Evolutionary conservation across 345 rosid species (phyloP), one percentile per base, ranked within the genome.

Genomic region (Eucalyptus coolabah): DNA sequence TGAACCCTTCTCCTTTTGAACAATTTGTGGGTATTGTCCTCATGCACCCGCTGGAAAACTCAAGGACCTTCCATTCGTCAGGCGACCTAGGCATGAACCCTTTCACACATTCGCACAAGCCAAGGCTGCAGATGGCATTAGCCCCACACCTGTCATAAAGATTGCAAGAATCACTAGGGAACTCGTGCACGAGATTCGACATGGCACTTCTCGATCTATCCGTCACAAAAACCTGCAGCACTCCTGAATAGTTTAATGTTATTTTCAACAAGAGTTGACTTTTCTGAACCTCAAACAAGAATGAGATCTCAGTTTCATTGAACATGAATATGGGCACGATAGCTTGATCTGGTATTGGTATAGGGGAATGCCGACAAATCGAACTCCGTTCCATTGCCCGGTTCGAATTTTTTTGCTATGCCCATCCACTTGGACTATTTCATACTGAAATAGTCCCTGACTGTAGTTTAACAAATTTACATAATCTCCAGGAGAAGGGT

Each of bases 311-410:
- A 3, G 89, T 83, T 65, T 89, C 81, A n/a, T 87, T 88, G 1
- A 85, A 49, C 10, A 90, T 56, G 72, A 94, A 86, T 54, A 6
- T 8, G 63, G 91, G 90, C 19, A 23, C 91, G 3, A 90, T 88
- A 26, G 89, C 87, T 81, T 12, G 87, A 7, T 30, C 16, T 89
- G 40, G 17, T 51, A 51, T 51, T 18, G 4, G 89, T 16, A 87
- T 6, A 83, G 83, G 9, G 92, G 5, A 51, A n/a, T 47, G 63
- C 94, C 94, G 54, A 90, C 90, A 23, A 92, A 93, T 63, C 72
- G 60, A 9, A 67, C n/a, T 28, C 95, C 96, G 87, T 92, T 93
- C 95, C 93, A 94, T 14, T 93, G 89, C 32, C 95, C 95, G 1
- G 88, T 87, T 4, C 94, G 56, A 28, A 80, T 87, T 12, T 2